Base-by-base conservation (phyloP, 345 rosid species). In the Boechera stricta region DNA sequence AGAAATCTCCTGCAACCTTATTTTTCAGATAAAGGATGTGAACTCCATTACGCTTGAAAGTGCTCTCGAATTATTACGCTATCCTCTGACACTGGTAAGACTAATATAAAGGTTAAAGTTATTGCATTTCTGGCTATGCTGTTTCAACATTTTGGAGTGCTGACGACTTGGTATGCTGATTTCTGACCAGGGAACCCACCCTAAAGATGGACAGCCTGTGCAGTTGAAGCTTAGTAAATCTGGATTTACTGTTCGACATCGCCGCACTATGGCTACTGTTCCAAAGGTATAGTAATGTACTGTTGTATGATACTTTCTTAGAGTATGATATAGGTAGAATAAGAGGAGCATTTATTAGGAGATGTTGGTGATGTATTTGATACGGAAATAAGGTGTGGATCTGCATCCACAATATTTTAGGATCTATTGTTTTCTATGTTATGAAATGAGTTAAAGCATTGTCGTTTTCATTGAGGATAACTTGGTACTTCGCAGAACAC, bases 181-280 rank as follows among this genome's bases (percentile, higher is more conserved):
- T 42, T 74, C 48, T 81, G 55, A 55, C 65, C 81, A 93, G 98
- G 98, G 98, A 56, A 82, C 78, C 67, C 96, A 95, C 76, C 97
- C 97, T 6, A 74, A 85, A 81, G 99, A 95, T 81, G 91, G 94
- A 51, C 86, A 85, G 39, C 93, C 97, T 24, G 90, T 92, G 64
- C 64, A 83, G 28, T 44, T 95, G 75, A 92, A 84, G 82, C 86
- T 87, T 62, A 82, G 90, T 49, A 91, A 81, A 83, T 78, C 72
- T 67, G 98, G 98, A 54, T 90, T 86, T 80, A 77, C 86, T 3
- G 73, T 95, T 66, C 81, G 80, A 70, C 92, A 95, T 87, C 84
- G 94, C 72, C 84, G 89, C 67, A 87, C 86, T 12, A 84, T 84
- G 81, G 99, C 91, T 79, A 69, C 93, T 57, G 86, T 95, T 75